Evolutionary conservation across 2,329 filamentous ascomycete genomes (phyloP), one percentile per base, ranked within the genome.

Genomic region (Apiospora kogelbergensis): DNA sequence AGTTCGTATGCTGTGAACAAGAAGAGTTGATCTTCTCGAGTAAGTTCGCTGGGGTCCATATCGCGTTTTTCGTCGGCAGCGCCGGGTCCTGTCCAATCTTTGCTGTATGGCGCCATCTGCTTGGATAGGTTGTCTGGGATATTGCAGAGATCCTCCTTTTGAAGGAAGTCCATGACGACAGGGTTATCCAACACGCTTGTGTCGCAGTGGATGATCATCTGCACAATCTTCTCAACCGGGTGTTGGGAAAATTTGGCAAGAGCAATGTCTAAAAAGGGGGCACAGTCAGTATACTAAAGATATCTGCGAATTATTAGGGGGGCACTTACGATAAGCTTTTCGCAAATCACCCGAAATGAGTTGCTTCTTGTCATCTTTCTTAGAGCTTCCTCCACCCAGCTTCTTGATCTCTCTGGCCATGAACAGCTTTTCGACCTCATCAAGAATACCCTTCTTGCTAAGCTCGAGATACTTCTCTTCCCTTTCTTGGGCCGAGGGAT

Each of bases 401-500:
- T 91, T 88, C 83, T 97, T 98, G 82, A 94, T 95, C 80, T 99
- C 96, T 82, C 98, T 98, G 67, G 96, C 95, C 88, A 97, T 89
- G 83, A 99, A 99, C 48, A 98, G 86, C 80, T 97, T 97, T 82
- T 99, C 96, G 68, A 99, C 95, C 81, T 98, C 96, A 73, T 98
- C 96, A 73, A 98, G 85, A 71, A 99, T 97, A 84, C 96, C 96
- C 84, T 95, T 97, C 77, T 92, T 92, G 70, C 93, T 95, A 70
- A 99, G 87, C 77, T 98, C 96, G 46, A 92, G 90, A 78, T 98
- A 98, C 80, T 98, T 98, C 81, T 97, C 93, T 82, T 99, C 96
- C 77, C 95, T 93, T 71, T 92, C 93, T 78, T 97, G 91, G 5
- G 90, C 89, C n/a, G 93, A 97, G 6, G 93, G 92, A 40, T 93